A percentile compares a stretch with the other conserved stretches of the same genome.
phyloP scores from a whole-genome alignment of 164 flowering plant genomes.

The Vitis amurensis region DNA sequence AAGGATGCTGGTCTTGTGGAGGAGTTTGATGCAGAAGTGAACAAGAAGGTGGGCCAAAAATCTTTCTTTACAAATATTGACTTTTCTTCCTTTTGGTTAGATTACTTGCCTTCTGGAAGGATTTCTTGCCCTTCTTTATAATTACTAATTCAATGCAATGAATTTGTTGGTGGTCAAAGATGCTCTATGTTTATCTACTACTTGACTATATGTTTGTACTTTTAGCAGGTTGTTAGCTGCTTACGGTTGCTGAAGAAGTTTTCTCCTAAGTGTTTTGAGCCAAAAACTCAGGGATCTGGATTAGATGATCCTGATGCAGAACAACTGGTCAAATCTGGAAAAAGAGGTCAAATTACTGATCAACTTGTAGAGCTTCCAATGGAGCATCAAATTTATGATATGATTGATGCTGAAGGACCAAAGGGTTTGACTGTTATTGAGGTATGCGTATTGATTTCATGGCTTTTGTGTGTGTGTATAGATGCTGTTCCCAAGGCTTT shows the following conservation, averaged over 20 bases:
- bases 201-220: not conserved
- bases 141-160: not conserved
- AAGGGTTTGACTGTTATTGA: slow-evolving; percentile 62
- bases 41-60: slow-evolving; percentile 51
- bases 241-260: slow-evolving; percentile 62
- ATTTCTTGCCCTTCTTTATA: not conserved
- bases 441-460: slow-evolving; percentile 30
- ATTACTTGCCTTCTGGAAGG: too few species aligned
- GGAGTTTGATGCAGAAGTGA: slow-evolving; percentile 64
- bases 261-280: slow-evolving; percentile 47
- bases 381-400: slow-evolving; percentile 79
- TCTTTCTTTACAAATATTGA: not conserved
- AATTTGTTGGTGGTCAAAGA: not conserved
- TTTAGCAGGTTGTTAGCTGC: slow-evolving; percentile 62
- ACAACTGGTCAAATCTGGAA: slow-evolving; percentile 38
- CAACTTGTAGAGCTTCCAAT: slow-evolving; percentile 86
- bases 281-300: slow-evolving; percentile 32
- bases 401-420: slow-evolving; percentile 75
- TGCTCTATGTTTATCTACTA: not conserved
- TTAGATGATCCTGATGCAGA: slow-evolving; percentile 38
- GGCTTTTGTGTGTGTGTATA: not conserved
- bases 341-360: slow-evolving; percentile 49
- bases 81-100: not conserved
- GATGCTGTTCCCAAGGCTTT: not conserved
- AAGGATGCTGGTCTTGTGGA: slow-evolving; percentile 71